phyloP scores from a whole-genome alignment of 306 rosid species.

The Quercus dentata region DNA sequence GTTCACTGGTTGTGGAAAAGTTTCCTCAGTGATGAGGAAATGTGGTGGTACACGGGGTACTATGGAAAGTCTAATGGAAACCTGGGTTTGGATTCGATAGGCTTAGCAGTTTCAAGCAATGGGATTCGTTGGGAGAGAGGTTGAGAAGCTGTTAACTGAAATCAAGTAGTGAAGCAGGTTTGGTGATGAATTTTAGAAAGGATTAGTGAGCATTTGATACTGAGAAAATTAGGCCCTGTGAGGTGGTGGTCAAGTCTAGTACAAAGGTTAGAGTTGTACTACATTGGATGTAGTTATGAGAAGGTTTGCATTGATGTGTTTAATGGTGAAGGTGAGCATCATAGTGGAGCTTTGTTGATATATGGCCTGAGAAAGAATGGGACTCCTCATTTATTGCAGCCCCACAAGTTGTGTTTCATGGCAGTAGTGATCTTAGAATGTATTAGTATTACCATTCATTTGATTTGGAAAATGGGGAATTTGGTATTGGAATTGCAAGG shows the following conservation, averaged over 20 bases:
- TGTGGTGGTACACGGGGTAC: constrained; percentile 90
- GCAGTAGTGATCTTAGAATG: constrained; percentile 69
- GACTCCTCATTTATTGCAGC: constrained; percentile 60
- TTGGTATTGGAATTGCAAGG: constrained; percentile 69
- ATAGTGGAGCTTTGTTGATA: constrained; percentile 74
- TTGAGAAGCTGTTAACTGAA: constrained; percentile 27
- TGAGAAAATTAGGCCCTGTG: constrained; percentile 61
- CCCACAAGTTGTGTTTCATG: constrained; percentile 68
- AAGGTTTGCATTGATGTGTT: constrained; percentile 11
- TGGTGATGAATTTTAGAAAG: constrained; percentile 51
- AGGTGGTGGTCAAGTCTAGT: constrained; percentile 74
- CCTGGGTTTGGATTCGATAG: constrained; percentile 46
- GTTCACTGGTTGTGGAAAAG: constrained; percentile 74
- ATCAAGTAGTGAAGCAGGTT: constrained; percentile 56
- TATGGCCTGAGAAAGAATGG: constrained; percentile 65
- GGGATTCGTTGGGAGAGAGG: constrained; percentile 93
- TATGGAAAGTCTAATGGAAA: constrained; percentile 49
- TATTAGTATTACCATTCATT: constrained; percentile 87
- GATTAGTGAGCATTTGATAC: constrained; percentile 89
- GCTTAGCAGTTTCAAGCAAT: constrained; percentile 78
- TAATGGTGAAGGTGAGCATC: constrained; percentile 61
- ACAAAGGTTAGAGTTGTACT: constrained; percentile 55
- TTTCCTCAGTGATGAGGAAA: constrained; percentile 74
- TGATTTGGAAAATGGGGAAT: constrained; percentile 46
- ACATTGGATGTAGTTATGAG: constrained; percentile 52